Conservation (phyloP, 331 rosid genomes). For the Acacia concinna region DNA sequence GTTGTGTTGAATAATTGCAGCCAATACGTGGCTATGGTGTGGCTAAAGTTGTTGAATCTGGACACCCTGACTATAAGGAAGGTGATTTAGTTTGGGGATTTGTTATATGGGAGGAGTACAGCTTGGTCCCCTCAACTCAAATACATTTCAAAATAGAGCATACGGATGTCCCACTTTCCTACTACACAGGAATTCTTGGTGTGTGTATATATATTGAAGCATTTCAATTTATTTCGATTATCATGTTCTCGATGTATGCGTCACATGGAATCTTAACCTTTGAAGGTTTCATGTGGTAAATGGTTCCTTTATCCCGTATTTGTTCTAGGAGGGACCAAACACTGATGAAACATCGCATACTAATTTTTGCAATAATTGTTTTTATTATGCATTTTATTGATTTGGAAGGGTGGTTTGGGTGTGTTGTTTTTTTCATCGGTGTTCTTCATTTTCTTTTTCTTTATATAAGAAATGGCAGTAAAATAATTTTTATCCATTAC, state of each 20-base stretch:
- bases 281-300: background rate
- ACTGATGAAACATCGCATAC: background rate
- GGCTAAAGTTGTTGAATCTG: slow-evolving; percentile 3
- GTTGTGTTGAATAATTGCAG: background rate
- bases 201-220: background rate
- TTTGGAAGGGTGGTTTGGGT: background rate
- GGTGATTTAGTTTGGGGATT: background rate
- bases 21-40: background rate
- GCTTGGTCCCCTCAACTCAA: background rate
- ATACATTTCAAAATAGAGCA: background rate
- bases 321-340: background rate
- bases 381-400: background rate
- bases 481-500: background rate
- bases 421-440: background rate
- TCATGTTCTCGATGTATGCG: background rate
- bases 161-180: background rate
- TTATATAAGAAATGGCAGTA: background rate
- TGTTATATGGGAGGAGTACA: background rate
- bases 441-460: background rate
- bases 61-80: background rate
- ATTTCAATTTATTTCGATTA: background rate
- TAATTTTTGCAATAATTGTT: background rate
- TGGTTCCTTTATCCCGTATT: background rate
- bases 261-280: background rate
- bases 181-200: background rate